Conservation (phyloP, 2,329 filamentous ascomycete genomes). For the Colletotrichum kahawae region DNA sequence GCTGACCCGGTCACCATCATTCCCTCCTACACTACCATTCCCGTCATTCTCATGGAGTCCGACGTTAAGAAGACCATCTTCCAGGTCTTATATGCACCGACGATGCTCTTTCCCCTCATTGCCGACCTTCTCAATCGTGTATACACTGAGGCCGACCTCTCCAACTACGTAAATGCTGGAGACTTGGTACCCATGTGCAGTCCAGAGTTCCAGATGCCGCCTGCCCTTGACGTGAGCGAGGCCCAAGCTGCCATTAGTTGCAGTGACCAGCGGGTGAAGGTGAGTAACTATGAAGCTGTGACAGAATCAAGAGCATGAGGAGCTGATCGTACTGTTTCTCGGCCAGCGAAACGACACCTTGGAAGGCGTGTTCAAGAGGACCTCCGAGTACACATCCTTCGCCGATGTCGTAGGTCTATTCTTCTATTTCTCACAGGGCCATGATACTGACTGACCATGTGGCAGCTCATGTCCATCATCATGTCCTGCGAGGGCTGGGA, state of each 20-base stretch:
- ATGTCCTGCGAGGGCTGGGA: slow-evolving; percentile 39
- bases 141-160: slow-evolving; percentile 26
- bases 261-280: slow-evolving; percentile 34
- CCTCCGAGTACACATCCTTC: slow-evolving; percentile 36
- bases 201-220: not conserved
- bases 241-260: slow-evolving; percentile 29
- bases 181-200: slow-evolving; percentile 20
- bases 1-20: slow-evolving; percentile 37
- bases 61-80: slow-evolving; percentile 43
- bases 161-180: not conserved
- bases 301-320: not conserved
- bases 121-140: slow-evolving; percentile 36
- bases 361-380: slow-evolving; percentile 29
- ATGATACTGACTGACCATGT: not conserved
- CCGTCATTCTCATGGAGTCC: slow-evolving; percentile 40
- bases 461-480: slow-evolving; percentile 35
- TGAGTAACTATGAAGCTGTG: not conserved
- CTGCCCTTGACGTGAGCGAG: slow-evolving; percentile 19
- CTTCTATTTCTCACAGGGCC: too few relatives aligned
- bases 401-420: slow-evolving; percentile 37
- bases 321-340: not conserved
- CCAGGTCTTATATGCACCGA: slow-evolving; percentile 37
- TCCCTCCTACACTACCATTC: slow-evolving; percentile 31
- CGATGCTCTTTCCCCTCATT: slow-evolving; percentile 33
- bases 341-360: slow-evolving; percentile 36